Evolutionary conservation across 2,329 filamentous ascomycete species (phyloP).

Genomic region (Pseudocercospora musae): DNA sequence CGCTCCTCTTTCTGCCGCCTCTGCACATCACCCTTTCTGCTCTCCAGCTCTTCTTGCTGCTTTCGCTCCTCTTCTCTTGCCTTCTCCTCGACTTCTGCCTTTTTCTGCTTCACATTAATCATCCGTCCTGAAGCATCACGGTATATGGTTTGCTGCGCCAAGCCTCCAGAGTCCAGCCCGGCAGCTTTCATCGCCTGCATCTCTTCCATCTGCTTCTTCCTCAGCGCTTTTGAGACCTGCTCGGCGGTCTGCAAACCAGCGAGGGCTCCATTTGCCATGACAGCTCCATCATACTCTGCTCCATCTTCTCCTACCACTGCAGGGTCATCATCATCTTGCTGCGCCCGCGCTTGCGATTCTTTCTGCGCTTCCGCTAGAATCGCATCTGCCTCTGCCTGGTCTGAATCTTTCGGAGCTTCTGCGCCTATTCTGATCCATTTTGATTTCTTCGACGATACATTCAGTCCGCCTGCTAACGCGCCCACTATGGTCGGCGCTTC

Average conservation of each 20-base stretch:
- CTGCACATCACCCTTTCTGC: slow-evolving; percentile 83
- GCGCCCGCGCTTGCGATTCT: slow-evolving; percentile 30
- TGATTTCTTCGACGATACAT: slow-evolving; percentile 63
- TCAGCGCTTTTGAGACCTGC: slow-evolving; percentile 59
- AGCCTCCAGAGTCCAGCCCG: slow-evolving; percentile 42
- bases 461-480: slow-evolving; percentile 53
- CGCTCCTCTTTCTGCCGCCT: slow-evolving; percentile 62
- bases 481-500: slow-evolving; percentile 47
- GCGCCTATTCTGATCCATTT: slow-evolving; percentile 74
- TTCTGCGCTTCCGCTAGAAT: slow-evolving; percentile 36
- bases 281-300: slow-evolving; percentile 47
- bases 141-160: slow-evolving; percentile 80
- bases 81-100: slow-evolving; percentile 78
- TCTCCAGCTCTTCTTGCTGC: slow-evolving; percentile 64
- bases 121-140: slow-evolving; percentile 92
- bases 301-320: slow-evolving; percentile 52
- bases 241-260: slow-evolving; percentile 83
- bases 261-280: slow-evolving; percentile 83
- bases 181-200: slow-evolving; percentile 47
- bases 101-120: slow-evolving; percentile 87
- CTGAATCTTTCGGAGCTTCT: slow-evolving; percentile 47
- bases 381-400: slow-evolving; percentile 60
- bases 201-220: slow-evolving; percentile 65
- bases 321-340: slow-evolving; percentile 43
- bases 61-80: slow-evolving; percentile 67